Conservation (phyloP, 805 yeast species). For the Pichia heedii region DNA sequence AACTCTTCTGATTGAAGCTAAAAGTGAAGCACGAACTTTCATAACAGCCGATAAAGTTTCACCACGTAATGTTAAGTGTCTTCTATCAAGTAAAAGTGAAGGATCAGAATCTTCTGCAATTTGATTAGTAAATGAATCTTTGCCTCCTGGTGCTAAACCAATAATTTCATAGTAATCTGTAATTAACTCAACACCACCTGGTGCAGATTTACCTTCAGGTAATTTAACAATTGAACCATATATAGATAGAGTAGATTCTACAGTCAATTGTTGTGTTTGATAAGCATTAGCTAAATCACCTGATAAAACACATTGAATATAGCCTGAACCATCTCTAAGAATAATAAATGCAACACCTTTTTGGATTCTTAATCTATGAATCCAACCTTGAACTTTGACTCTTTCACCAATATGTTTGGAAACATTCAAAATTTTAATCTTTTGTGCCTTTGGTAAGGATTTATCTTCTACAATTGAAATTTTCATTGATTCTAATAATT, state of each 20-base stretch:
- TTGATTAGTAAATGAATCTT: conserved; percentile 89
- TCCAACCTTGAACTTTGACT: conserved; percentile 85
- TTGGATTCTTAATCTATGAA: conserved; percentile 87
- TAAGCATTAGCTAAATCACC: conserved; percentile 92
- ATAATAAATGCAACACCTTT: conserved; percentile 88
- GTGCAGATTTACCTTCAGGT: conserved; percentile 95
- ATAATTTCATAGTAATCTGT: conserved; percentile 85
- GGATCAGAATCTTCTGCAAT: conserved; percentile 93
- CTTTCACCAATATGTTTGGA: conserved; percentile 52
- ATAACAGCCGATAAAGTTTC: conserved; percentile 86
- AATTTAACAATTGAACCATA: conserved; percentile 75
- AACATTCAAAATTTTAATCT: conserved; percentile 53
- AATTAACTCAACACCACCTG: conserved; percentile 90
- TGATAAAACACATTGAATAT: conserved; percentile 71
- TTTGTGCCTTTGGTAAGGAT: conserved; percentile 60
- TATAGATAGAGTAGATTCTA: conserved; percentile 76
- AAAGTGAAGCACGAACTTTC: conserved; percentile 83
- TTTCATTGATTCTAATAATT: conserved; percentile 69
- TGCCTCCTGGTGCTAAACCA: conserved; percentile 95
- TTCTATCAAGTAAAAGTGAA: conserved; percentile 81
- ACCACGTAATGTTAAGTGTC: conserved; percentile 95
- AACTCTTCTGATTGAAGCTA: conserved; percentile 66
- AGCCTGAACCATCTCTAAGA: conserved; percentile 93
- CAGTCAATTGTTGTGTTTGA: conserved; percentile 73
- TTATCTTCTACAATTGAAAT: conserved; percentile 68